Conservation (phyloP, 441 rosid genomes). For the Croton setiger region DNA sequence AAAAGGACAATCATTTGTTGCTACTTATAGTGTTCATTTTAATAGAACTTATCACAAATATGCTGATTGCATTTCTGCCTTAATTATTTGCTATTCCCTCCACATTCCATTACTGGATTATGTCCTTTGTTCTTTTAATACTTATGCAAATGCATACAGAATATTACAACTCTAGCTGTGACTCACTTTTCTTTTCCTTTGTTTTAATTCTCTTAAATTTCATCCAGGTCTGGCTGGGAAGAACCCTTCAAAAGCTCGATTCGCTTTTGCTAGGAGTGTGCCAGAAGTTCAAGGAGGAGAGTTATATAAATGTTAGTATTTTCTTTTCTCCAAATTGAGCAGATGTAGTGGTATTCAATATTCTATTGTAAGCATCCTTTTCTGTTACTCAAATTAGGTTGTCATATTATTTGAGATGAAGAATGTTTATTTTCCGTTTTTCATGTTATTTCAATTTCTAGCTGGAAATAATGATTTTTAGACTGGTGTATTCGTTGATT, state of each 20-base stretch:
- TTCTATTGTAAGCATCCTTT: neutral
- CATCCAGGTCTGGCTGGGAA: constrained; percentile 93
- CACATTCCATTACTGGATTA: constrained; percentile 13
- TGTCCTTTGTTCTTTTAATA: constrained; percentile 16
- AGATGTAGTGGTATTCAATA: neutral
- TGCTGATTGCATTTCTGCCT: neutral
- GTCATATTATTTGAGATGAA: neutral
- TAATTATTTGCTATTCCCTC: neutral
- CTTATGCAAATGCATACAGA: constrained; percentile 13
- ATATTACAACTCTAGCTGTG: constrained; percentile 6
- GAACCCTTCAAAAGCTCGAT: constrained; percentile 94
- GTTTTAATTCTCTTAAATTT: constrained; percentile 21
- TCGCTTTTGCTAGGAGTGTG: constrained; percentile 91
- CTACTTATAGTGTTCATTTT: neutral
- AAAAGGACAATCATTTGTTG: constrained; percentile 1
- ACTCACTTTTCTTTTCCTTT: constrained; percentile 18
- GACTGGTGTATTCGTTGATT: neutral
- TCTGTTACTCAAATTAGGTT: neutral
- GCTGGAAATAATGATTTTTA: constrained; percentile 2
- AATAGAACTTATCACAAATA: constrained; percentile 5
- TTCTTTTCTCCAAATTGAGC: constrained; percentile 11
- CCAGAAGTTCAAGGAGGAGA: constrained; percentile 89
- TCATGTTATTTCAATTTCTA: neutral
- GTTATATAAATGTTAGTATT: constrained; percentile 77
- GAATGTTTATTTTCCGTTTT: neutral